Evolutionary conservation across 176 grass and related monocot species (phyloP).

Genomic region (Chloris gayana): DNA sequence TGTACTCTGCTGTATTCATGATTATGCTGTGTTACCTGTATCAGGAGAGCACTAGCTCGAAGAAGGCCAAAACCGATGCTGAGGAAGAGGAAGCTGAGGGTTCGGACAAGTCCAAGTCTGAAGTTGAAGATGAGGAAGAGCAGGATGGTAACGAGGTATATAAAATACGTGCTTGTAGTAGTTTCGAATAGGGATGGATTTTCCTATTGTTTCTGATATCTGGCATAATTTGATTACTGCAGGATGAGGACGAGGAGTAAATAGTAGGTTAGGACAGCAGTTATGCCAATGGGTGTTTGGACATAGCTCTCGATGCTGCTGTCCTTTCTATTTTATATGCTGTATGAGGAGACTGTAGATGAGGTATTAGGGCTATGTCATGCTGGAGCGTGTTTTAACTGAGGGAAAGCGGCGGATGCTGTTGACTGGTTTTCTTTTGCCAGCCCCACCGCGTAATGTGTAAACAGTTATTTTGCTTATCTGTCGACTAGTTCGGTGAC

Average conservation of each 20-base stretch:
- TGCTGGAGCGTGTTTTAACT: slow-evolving; percentile 39
- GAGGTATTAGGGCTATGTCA: slow-evolving; percentile 30
- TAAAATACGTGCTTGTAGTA: neutral
- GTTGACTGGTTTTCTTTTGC: slow-evolving; percentile 34
- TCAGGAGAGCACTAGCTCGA: slow-evolving; percentile 57
- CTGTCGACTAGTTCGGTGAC: slow-evolving; percentile 32
- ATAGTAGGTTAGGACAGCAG: slow-evolving; percentile 49
- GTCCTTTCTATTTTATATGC: slow-evolving; percentile 39
- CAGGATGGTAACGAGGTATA: slow-evolving; percentile 56
- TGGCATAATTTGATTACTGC: slow-evolving; percentile 27
- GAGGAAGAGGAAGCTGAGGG: slow-evolving; percentile 57
- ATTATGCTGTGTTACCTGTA: slow-evolving; percentile 4
- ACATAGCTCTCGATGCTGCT: slow-evolving; percentile 40
- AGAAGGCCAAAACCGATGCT: slow-evolving; percentile 60
- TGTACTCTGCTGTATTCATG: slow-evolving; percentile 11
- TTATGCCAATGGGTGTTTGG: slow-evolving; percentile 41
- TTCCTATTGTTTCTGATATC: slow-evolving; percentile 36
- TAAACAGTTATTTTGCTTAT: slow-evolving; percentile 36
- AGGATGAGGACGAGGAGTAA: slow-evolving; percentile 72
- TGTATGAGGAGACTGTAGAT: slow-evolving; percentile 47
- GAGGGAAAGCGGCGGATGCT: slow-evolving; percentile 24
- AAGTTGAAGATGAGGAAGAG: slow-evolving; percentile 73
- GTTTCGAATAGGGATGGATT: neutral
- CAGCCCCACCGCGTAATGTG: slow-evolving; percentile 2
- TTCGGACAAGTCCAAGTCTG: slow-evolving; percentile 88